Conservation (phyloP, 2,329 filamentous ascomycete species). For the Dothideomycetes sp. region DNA sequence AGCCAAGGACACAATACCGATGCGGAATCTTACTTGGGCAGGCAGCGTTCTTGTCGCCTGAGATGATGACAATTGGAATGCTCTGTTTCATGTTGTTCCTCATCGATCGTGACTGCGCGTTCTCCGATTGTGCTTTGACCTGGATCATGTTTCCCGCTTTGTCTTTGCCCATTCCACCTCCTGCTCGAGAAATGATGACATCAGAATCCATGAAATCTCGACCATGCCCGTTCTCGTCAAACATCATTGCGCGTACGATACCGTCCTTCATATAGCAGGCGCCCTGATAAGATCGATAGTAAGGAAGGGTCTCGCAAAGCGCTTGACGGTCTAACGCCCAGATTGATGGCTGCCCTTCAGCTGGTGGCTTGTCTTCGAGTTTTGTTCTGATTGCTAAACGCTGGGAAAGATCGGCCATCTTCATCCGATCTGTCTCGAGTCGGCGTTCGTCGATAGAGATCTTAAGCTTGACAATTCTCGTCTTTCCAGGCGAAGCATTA, state of each 20-base stretch:
- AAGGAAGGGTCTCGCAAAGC: slow-evolving; percentile 53
- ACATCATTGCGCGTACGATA: slow-evolving; percentile 46
- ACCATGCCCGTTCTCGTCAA: slow-evolving; percentile 43
- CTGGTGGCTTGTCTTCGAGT: slow-evolving; percentile 22
- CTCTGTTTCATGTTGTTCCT: slow-evolving; percentile 34
- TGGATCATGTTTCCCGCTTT: slow-evolving; percentile 36
- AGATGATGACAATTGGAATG: slow-evolving; percentile 39
- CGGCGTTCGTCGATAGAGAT: no score
- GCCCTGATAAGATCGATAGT: slow-evolving; percentile 51
- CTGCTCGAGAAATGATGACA: slow-evolving; percentile 52
- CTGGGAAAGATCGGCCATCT: no score
- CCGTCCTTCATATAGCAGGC: slow-evolving; percentile 43
- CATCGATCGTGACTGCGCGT: slow-evolving; percentile 27
- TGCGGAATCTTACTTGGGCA: slow-evolving; percentile 42
- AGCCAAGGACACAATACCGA: slow-evolving; percentile 55
- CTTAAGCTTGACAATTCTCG: no score
- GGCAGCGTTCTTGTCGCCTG: slow-evolving; percentile 41
- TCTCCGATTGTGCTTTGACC: slow-evolving; percentile 34
- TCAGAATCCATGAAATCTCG: slow-evolving; percentile 50
- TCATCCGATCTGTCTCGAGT: no score
- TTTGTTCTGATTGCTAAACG: no score
- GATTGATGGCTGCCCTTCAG: slow-evolving; percentile 33
- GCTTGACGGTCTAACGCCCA: slow-evolving; percentile 49
- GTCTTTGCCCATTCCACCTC: slow-evolving; percentile 42
- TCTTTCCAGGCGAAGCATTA: no score